Percentiles rank a stretch among this genome's conserved stretches.
These are phyloP conservation scores for Cladophialophora chaetospira DNA, from an alignment of 2,329 filamentous ascomycete genomes.

Conservation along the genomic window DNA sequence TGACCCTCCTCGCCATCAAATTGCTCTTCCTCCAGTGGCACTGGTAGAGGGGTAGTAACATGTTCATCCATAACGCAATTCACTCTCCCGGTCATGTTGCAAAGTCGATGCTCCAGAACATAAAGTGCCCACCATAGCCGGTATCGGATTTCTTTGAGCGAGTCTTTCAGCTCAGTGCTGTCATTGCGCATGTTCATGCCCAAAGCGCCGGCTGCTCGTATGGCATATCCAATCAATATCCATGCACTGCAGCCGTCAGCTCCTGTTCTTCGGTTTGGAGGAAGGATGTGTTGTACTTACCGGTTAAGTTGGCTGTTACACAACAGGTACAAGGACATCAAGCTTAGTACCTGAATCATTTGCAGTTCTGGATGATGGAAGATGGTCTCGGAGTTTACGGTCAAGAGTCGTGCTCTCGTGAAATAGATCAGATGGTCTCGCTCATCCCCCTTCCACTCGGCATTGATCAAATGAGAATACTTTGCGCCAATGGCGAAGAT, in stretches of 20 bases:
- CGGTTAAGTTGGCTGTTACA: conserved; percentile 48
- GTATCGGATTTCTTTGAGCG: conserved; percentile 50
- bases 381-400: conserved; percentile 45
- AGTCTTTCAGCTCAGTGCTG: conserved; percentile 40
- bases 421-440: conserved; percentile 49
- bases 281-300: conserved; percentile 38
- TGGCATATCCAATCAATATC: conserved; percentile 45
- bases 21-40: conserved; percentile 45
- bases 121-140: conserved; percentile 51
- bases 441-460: conserved; percentile 45
- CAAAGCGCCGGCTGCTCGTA: conserved; percentile 47
- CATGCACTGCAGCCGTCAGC: conserved; percentile 40
- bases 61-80: conserved; percentile 47
- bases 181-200: conserved; percentile 50
- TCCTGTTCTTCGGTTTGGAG: conserved; percentile 5
- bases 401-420: conserved; percentile 46
- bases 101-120: conserved; percentile 47
- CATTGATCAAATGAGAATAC: conserved; percentile 46
- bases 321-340: conserved; percentile 48
- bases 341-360: conserved; percentile 48
- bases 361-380: conserved; percentile 50
- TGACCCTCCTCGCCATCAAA: conserved; percentile 39
- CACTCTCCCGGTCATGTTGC: conserved; percentile 50
- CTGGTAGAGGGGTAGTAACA: conserved; percentile 46
- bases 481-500: conserved; percentile 50